These are phyloP conservation scores for Talaromyces sp. DNA, from an alignment of 2,329 filamentous ascomycete species.

Conservation along the genomic window DNA sequence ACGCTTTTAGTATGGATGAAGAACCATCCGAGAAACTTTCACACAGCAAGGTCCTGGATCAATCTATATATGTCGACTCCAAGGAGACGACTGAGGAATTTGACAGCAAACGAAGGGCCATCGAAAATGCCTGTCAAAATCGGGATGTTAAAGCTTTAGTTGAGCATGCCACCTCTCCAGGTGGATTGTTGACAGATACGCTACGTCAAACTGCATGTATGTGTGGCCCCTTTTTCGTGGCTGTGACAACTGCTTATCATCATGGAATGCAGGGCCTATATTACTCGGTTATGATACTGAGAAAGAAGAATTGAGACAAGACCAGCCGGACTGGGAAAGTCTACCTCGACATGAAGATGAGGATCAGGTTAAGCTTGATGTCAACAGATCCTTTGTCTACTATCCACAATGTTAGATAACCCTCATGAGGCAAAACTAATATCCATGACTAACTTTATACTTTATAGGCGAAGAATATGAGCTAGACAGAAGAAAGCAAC, in stretches of 20 bases:
- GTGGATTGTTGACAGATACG: constrained; percentile 66
- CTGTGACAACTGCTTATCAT: constrained; percentile 15
- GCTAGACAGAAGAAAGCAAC: constrained; percentile 67
- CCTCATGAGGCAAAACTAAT: too few relatives aligned
- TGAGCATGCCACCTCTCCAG: constrained; percentile 59
- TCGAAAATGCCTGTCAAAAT: constrained; percentile 60
- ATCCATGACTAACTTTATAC: too few relatives aligned
- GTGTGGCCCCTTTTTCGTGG: constrained; percentile 36
- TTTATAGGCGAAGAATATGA: constrained; percentile 66
- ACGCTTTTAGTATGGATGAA: background rate
- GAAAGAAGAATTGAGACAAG: constrained; percentile 15
- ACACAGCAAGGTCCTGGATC: background rate
- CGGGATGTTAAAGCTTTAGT: constrained; percentile 59
- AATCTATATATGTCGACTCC: constrained; percentile 1
- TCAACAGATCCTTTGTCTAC: constrained; percentile 95
- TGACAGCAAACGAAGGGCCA: constrained; percentile 46
- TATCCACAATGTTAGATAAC: constrained; percentile 84
- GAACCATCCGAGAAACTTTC: background rate
- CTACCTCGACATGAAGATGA: constrained; percentile 81
- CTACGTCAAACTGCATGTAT: constrained; percentile 75
- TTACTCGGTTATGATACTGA: constrained; percentile 44
- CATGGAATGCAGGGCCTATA: constrained; percentile 44
- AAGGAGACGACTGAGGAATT: constrained; percentile 15
- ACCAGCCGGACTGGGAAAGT: constrained; percentile 53
- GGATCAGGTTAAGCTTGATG: constrained; percentile 86